Evolutionary conservation across 1,284 basidiomycete species (phyloP).

Genomic region (Trichosporon inkin): DNA sequence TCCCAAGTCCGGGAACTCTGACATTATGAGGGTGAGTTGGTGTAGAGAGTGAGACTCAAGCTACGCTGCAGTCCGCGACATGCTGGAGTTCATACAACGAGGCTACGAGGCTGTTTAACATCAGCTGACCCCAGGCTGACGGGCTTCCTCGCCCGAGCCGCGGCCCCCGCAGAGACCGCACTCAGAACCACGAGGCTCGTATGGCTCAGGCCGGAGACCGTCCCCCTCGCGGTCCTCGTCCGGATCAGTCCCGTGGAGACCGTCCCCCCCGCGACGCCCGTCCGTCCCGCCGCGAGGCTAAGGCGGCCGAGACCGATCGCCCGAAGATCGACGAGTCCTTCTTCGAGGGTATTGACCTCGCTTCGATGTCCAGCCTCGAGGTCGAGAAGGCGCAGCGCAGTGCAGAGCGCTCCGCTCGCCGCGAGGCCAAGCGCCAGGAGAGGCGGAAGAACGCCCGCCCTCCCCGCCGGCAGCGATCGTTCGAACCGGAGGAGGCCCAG

Average conservation of each 20-base stretch:
- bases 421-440: not conserved
- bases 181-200: not conserved
- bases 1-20: not conserved
- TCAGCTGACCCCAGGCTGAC: not conserved
- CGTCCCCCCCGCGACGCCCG: too few relatives aligned
- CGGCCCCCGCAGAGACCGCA: not conserved
- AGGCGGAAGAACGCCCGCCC: not conserved
- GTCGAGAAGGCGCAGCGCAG: not conserved
- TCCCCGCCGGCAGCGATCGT: not conserved
- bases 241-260: too few relatives aligned
- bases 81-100: too few relatives aligned
- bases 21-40: not conserved
- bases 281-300: too few relatives aligned
- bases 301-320: too few relatives aligned
- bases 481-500: too few relatives aligned
- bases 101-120: too few relatives aligned
- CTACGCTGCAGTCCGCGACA: too few relatives aligned
- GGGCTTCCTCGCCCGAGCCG: not conserved
- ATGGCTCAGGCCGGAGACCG: not conserved
- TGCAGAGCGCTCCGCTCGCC: not conserved
- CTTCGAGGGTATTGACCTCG: slow-evolving; percentile 1
- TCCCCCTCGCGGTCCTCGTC: not conserved
- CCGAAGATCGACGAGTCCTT: not conserved
- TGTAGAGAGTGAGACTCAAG: not conserved
- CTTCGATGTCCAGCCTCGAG: not conserved